Base-by-base conservation (phyloP, 441 rosid species). In the Eutrema salsugineum region DNA sequence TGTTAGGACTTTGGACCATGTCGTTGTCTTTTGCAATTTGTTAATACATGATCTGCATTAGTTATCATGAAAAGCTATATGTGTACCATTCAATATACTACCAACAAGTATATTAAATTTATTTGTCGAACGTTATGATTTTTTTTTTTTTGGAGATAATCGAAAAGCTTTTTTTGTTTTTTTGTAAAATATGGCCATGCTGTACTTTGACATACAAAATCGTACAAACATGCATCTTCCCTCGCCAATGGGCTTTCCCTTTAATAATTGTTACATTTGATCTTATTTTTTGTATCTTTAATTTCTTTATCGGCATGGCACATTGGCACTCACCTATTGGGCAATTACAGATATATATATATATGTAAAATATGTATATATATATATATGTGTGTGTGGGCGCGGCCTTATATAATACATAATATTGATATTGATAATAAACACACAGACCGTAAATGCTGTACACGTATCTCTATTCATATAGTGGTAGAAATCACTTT, bases 151-250 rank as follows among this genome's bases (percentile, higher is more conserved):
- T 1, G 24, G 6, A n/a, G n/a, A n/a, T n/a, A n/a, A n/a, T n/a
- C n/a, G n/a, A n/a, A n/a, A n/a, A n/a, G n/a, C n/a, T n/a, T n/a
- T n/a, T n/a, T n/a, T n/a, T n/a, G n/a, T n/a, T n/a, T n/a, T n/a
- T 72, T 38, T 30, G 65, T 64, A 44, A 36, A 39, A 44, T 56
- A 47, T 2, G 56, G 56, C 49, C 57, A 51, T 57, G 77, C 67
- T 73, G 78, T 67, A 43, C 69, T 53, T 43, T 61, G 73, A 53
- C 47, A 74, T 53, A 68, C 69, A 63, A 54, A 63, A 61, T 61
- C 63, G 73, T 68, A 75, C 78, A 70, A 68, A 53, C 50, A 68
- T 75, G 78, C 68, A 59, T 43, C 61, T 65, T 49, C 50, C 20
- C 32, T 33, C 6, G 3, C 61, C 55, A 39, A 40, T 66, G 54